Base-by-base conservation (phyloP, 257 asterid genomes). In the Solanum lignicaule region DNA sequence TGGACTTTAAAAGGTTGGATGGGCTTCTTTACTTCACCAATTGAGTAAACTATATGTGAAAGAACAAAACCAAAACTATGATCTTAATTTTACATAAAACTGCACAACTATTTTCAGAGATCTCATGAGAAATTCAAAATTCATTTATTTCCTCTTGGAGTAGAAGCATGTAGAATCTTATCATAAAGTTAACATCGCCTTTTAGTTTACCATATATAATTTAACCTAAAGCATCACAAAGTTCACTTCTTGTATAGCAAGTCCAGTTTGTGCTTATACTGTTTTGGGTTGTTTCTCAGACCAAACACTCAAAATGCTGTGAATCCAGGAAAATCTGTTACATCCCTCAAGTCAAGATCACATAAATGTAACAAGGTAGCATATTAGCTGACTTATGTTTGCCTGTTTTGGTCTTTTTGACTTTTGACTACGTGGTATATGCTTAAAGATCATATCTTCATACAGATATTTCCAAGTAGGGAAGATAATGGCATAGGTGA, bases 1-100 rank as follows among this genome's bases (percentile, higher is more conserved):
- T 91, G 65, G 87, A 89, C 20, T 76, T 79, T 46, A 88, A 86
- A 88, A 91, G 94, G 93, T 93, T 85, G 68, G 91, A 87, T 35
- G 85, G 41, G 43, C 62, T 82, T 35, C 41, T 65, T 55, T 12
- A 72, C 85, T 27, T 38, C 23, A 27, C 39, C 86, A 60, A 33
- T 55, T 41, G 41, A 86, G 58, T 27, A 46, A 72, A 48, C 41
- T 29, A 46, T 81, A 46, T 52, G 85, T 25, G 66, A 8, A 29
- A 48, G 41, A 81, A 29, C 68, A 46, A 81, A 43, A 48, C 20
- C 16, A 46, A 46, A 79, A 29, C 41, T 48, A 14, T 31, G 12
- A 81, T 29, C 38, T 48, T 46, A 81, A 25, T 48, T 29, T 81
- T 81, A 5, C 68, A 9, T 81, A 27, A 20, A 46, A 18, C 29